These are phyloP conservation scores for Bipolaris oryzae DNA, from an alignment of 2,329 filamentous ascomycete genomes.

Conservation along the genomic window DNA sequence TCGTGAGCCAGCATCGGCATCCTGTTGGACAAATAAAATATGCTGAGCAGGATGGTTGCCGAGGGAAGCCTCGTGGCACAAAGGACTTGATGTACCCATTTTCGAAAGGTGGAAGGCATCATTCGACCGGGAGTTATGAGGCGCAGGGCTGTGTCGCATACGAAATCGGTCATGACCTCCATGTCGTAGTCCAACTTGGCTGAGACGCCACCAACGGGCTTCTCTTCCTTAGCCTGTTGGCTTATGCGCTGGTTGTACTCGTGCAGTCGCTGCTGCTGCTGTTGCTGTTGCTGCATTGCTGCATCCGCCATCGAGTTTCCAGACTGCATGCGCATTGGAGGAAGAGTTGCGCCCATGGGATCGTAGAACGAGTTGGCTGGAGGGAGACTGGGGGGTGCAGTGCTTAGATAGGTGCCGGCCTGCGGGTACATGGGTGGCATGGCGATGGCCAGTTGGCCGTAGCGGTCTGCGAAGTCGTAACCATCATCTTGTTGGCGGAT, in stretches of 20 bases:
- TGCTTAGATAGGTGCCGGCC: constrained; percentile 48
- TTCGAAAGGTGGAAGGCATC: constrained; percentile 78
- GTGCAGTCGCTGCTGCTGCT: constrained; percentile 52
- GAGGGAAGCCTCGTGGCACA: constrained; percentile 88
- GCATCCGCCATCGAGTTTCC: constrained; percentile 46
- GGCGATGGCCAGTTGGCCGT: constrained; percentile 51
- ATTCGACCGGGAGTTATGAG: constrained; percentile 67
- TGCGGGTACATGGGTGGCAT: constrained; percentile 50
- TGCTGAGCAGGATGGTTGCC: constrained; percentile 86
- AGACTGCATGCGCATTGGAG: constrained; percentile 54
- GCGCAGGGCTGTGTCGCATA: constrained; percentile 83
- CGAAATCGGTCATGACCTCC: constrained; percentile 94
- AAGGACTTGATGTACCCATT: constrained; percentile 89
- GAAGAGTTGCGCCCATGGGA: constrained; percentile 53
- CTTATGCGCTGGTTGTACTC: constrained; percentile 47
- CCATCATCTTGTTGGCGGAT: constrained; percentile 52
- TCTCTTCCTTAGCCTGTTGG: constrained; percentile 63
- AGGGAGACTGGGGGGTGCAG: constrained; percentile 44
- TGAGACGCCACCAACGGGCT: constrained; percentile 82
- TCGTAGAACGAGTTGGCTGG: constrained; percentile 53
- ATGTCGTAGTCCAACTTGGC: constrained; percentile 96
- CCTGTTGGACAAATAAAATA: constrained; percentile 86
- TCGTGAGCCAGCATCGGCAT: constrained; percentile 72
- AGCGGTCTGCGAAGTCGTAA: constrained; percentile 55
- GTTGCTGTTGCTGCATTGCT: constrained; percentile 49